Conservation (phyloP, 371 early-diverging fungal species). For the Rhizopus sp. region DNA sequence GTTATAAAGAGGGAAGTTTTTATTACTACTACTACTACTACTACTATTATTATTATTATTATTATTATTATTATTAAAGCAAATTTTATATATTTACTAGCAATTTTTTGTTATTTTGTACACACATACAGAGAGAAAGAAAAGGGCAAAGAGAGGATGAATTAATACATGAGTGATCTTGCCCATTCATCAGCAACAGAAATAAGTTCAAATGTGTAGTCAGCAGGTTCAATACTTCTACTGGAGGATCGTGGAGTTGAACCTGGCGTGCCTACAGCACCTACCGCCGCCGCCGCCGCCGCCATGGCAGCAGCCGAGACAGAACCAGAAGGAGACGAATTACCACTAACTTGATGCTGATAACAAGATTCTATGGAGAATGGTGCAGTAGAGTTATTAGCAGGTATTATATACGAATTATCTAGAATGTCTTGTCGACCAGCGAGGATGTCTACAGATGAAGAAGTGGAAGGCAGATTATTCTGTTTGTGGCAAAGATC, state of each 20-base stretch:
- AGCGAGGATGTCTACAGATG: slow-evolving; percentile 5
- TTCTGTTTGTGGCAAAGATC: slow-evolving; percentile 24
- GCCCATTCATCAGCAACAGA: slow-evolving; percentile 59
- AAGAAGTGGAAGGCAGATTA: slow-evolving; percentile 3
- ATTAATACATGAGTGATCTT: slow-evolving; percentile 43
- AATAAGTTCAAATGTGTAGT: slow-evolving; percentile 54
- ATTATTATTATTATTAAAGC: too few relatives aligned
- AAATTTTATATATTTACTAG: not conserved
- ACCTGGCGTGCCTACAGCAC: slow-evolving; percentile 35
- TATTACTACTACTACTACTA: too few relatives aligned
- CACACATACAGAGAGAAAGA: slow-evolving; percentile 9
- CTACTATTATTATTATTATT: too few relatives aligned
- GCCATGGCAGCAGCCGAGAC: slow-evolving; percentile 32
- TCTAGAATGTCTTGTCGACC: slow-evolving; percentile 12
- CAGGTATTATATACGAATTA: slow-evolving; percentile 7
- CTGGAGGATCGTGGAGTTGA: slow-evolving; percentile 13
- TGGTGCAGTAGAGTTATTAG: slow-evolving; percentile 19
- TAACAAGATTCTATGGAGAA: slow-evolving; percentile 18
- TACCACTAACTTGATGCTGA: slow-evolving; percentile 16
- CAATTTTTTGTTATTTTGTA: not conserved
- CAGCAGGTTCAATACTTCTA: slow-evolving; percentile 49
- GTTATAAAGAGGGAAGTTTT: too few relatives aligned
- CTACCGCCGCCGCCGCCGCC: slow-evolving; percentile 34
- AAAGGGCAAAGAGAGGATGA: not conserved
- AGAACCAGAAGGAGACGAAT: slow-evolving; percentile 24